Base-by-base conservation (phyloP, 768 basidiomycete genomes). In the Mycena kentingensis region DNA sequence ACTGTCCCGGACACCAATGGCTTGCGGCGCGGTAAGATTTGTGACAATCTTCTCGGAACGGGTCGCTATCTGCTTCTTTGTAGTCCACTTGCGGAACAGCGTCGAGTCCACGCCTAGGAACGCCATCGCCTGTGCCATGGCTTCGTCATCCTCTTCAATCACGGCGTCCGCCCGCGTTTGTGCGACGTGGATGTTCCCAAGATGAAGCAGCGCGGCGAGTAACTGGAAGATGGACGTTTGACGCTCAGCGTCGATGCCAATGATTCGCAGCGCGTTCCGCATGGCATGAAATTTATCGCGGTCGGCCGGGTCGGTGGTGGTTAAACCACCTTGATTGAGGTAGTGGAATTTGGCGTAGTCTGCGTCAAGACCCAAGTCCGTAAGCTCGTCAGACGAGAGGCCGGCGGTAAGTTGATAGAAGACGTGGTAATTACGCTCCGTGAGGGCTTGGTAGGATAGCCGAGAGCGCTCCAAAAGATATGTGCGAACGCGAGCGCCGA, bases 381-480 rank as follows among this genome's bases (percentile, higher is more conserved):
- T 93, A 25, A 93, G 84, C 63, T 98, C 94, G 68, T 95, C 93
- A n/a, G 89, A 75, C 2, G 95, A 93, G 10, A 93, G 93, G 43
- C 97, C 97, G 0, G 95, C 90, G 61, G 96, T 93, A n/a, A 99
- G 78, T 68, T 99, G 97, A 72, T 99, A 98, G 78, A 98, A 99
- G 63, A 99, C 98, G 70, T 99, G 97, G 72, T 98, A 99, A 72
- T 99, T 99, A 52, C 97, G 85, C 70, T 99, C 97, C 34, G 90
- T 94, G 52, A 89, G 78, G 13, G 97, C 93, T 70, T 99, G 97
- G 71, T 94, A 98, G 52, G 98, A 93, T 55, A 99, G 87, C 49
- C 97, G 87, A 31, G 97, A 98, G 32, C 97, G 91, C 66, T 99
- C 97, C 54, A 99, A 77, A 22, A 99, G 83, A 74, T 99, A 99